Percentiles rank a stretch among this genome's conserved stretches.
phyloP scores from a whole-genome alignment of 1,284 basidiomycete species.

The Boletus chippewaensis region DNA sequence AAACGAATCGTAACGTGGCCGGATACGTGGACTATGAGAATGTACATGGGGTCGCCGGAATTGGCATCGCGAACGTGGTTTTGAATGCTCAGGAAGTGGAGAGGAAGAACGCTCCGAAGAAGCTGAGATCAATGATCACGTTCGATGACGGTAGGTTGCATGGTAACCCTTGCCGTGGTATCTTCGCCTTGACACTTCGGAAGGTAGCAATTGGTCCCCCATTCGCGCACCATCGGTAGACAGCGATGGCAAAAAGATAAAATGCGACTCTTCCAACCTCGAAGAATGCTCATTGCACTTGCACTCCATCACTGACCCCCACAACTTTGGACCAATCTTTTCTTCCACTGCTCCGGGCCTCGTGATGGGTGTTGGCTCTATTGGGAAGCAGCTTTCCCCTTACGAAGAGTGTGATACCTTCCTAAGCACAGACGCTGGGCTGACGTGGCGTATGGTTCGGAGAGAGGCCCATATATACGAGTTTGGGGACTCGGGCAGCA shows the following conservation, averaged over 20 bases:
- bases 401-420: conserved; percentile 95
- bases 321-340: conserved; percentile 92
- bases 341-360: conserved; percentile 92
- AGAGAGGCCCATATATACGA: conserved; percentile 88
- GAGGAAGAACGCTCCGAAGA: conserved; percentile 55
- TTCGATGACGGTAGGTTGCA: conserved; percentile 75
- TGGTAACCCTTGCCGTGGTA: not conserved
- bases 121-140: conserved; percentile 74
- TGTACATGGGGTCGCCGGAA: conserved; percentile 87
- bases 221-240: conserved; percentile 62
- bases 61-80: conserved; percentile 87
- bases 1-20: conserved; percentile 83
- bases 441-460: conserved; percentile 78
- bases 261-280: conserved; percentile 54
- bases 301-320: conserved; percentile 84
- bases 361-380: conserved; percentile 90
- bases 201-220: conserved; percentile 70
- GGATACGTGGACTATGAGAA: conserved; percentile 95
- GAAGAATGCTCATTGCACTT: conserved; percentile 80
- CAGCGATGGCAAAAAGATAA: conserved; percentile 52
- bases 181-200: not conserved
- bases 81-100: conserved; percentile 79
- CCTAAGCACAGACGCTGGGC: conserved; percentile 83
- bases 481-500: conserved; percentile 86
- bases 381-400: conserved; percentile 64